Evolutionary conservation across 83 land plant genomes (phyloP).

Genomic region (Diphasiastrum complanatum): DNA sequence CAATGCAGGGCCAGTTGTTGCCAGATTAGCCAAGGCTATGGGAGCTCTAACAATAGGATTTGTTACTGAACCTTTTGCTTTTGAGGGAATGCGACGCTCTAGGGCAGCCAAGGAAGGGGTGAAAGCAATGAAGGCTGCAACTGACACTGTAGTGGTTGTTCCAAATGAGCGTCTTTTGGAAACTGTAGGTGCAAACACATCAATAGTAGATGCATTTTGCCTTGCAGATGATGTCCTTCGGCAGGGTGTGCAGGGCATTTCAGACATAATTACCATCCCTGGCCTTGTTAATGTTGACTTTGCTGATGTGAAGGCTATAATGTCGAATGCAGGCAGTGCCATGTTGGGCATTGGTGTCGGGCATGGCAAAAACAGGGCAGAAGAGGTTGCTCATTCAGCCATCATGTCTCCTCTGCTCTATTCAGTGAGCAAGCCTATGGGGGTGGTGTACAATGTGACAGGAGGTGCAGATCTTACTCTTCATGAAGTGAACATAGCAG

Average conservation of each 20-base stretch:
- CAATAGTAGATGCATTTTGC: slow-evolving; percentile 27
- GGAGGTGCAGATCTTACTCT: slow-evolving; percentile 10
- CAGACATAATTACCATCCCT: slow-evolving; percentile 10
- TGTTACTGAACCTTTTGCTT: slow-evolving; percentile 30
- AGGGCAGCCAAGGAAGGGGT: slow-evolving; percentile 17
- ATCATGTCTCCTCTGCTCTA: slow-evolving; percentile 12
- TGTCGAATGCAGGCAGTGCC: too few relatives aligned
- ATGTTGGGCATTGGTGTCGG: too few relatives aligned
- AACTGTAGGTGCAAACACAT: slow-evolving; percentile 22
- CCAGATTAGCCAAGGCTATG: slow-evolving; percentile 36
- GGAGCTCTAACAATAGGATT: slow-evolving; percentile 36
- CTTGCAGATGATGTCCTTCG: slow-evolving; percentile 35
- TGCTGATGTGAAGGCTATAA: slow-evolving; percentile 14
- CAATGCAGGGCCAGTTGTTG: slow-evolving; percentile 33
- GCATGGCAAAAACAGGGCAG: slow-evolving; percentile 9
- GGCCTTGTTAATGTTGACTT: slow-evolving; percentile 15
- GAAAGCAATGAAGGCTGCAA: slow-evolving; percentile 28
- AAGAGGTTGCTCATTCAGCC: slow-evolving; percentile 1
- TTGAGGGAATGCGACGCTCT: slow-evolving; percentile 26
- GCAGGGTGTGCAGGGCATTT: slow-evolving; percentile 26
- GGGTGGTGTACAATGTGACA: slow-evolving; percentile 17
- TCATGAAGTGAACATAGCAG: too few relatives aligned
- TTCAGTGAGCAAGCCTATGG: slow-evolving; percentile 3
- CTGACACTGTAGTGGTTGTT: slow-evolving; percentile 32
- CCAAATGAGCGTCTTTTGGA: slow-evolving; percentile 32